Evolutionary conservation across 2,329 filamentous ascomycete species (phyloP).

Genomic region (Penicillium corylophilum): DNA sequence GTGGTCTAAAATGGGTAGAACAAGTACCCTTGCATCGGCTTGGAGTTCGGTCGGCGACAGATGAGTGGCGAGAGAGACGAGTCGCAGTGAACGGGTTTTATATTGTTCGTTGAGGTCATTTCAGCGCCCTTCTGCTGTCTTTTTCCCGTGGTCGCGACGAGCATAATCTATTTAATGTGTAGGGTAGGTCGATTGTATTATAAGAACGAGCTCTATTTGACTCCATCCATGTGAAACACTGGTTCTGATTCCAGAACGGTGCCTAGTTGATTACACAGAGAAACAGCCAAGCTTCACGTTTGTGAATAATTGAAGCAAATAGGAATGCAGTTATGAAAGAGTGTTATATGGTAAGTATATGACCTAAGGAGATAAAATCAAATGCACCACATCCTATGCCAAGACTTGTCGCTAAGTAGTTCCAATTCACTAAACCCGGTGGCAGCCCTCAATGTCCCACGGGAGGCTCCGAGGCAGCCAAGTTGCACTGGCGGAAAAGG

Average conservation of each 20-base stretch:
- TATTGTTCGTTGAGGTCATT: constrained; percentile 28
- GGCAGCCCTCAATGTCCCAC: constrained; percentile 11
- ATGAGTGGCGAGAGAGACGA: constrained; percentile 48
- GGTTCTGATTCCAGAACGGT: background rate
- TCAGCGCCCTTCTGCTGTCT: background rate
- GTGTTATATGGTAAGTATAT: background rate
- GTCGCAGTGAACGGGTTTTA: constrained; percentile 40
- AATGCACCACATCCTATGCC: background rate
- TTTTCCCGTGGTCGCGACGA: background rate
- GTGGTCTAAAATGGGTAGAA: constrained; percentile 57
- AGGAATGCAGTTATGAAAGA: background rate
- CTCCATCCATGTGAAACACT: background rate
- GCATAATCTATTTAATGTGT: background rate
- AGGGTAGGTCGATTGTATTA: constrained; percentile 1
- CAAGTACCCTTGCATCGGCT: constrained; percentile 59
- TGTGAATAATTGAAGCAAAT: background rate
- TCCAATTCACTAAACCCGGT: background rate
- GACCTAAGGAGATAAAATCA: background rate
- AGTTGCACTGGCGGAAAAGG: constrained; percentile 75
- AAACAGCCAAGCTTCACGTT: background rate
- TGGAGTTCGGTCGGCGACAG: constrained; percentile 54
- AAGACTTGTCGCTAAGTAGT: background rate
- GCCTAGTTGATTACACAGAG: background rate
- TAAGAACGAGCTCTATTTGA: background rate
- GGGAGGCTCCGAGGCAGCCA: constrained; percentile 51